Conservation (phyloP, 2,329 filamentous ascomycete species). For the Monosporascus sp. region DNA sequence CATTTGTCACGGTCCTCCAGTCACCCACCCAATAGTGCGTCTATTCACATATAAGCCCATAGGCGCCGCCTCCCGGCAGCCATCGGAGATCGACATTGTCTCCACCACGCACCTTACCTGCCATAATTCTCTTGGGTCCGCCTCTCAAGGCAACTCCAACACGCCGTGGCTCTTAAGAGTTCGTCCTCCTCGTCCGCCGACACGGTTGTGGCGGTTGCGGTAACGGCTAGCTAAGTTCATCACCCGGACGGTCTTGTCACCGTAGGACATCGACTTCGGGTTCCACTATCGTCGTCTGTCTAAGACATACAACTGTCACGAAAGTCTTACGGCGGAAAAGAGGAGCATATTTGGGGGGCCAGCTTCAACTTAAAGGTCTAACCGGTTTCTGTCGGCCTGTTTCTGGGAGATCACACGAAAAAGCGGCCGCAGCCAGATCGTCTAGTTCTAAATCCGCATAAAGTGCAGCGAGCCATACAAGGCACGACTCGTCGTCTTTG, state of each 20-base stretch:
- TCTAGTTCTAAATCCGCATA: background rate
- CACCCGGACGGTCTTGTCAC: background rate
- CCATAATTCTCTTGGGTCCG: slow-evolving; percentile 20
- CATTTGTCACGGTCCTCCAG: background rate
- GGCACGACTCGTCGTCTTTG: background rate
- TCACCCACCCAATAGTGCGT: background rate
- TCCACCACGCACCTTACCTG: slow-evolving; percentile 21
- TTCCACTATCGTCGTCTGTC: background rate
- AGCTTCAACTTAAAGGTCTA: background rate
- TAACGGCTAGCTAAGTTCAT: slow-evolving; percentile 3
- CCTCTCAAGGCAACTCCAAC: slow-evolving; percentile 12
- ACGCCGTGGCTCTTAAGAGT: background rate
- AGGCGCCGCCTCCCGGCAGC: slow-evolving; percentile 27
- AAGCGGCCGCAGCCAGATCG: too few relatives aligned
- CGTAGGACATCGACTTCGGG: background rate
- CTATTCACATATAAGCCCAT: slow-evolving; percentile 26
- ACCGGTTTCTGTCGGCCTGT: background rate
- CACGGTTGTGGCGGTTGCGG: slow-evolving; percentile 2
- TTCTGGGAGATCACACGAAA: background rate
- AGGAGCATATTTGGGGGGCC: too few relatives aligned
- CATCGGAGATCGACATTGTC: slow-evolving; percentile 25
- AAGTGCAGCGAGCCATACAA: background rate
- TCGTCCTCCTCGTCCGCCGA: background rate
- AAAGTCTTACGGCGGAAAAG: too few relatives aligned
- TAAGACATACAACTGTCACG: background rate